These are phyloP conservation scores for Tubosaeta brunneosetosa DNA, from an alignment of 768 basidiomycete species.

Conservation along the genomic window DNA sequence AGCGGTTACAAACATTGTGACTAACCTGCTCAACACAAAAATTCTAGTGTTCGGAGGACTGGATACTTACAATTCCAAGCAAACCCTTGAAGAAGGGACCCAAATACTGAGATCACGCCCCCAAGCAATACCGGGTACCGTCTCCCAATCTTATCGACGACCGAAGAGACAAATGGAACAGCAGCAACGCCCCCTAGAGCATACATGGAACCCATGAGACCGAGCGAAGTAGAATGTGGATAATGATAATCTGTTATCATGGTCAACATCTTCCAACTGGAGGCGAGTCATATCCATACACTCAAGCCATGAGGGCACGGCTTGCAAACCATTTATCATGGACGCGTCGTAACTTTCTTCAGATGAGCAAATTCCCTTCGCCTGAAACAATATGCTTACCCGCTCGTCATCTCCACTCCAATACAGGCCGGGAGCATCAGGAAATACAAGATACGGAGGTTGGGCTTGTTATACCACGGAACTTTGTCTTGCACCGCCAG, in stretches of 20 bases:
- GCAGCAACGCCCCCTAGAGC: neutral
- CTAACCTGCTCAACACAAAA: neutral
- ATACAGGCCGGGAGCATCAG: constrained; percentile 44
- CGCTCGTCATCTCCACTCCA: constrained; percentile 7
- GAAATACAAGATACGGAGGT: constrained; percentile 50
- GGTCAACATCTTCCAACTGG: neutral
- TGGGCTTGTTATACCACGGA: constrained; percentile 60
- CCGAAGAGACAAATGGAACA: neutral
- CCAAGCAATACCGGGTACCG: neutral
- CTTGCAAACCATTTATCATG: constrained; percentile 62
- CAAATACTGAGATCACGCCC: neutral
- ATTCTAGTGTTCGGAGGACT: neutral
- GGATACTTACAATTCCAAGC: neutral
- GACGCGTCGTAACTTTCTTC: constrained; percentile 31
- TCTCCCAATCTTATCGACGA: neutral
- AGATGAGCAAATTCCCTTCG: neutral
- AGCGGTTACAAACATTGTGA: constrained; percentile 4
- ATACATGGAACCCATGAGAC: constrained; percentile 14
- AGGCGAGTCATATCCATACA: constrained; percentile 33
- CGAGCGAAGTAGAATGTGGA: constrained; percentile 49
- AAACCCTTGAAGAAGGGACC: neutral
- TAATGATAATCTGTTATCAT: constrained; percentile 35
- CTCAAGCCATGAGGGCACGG: constrained; percentile 50
- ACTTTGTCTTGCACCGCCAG: constrained; percentile 38
- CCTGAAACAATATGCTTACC: constrained; percentile 1